Evolutionary conservation across 2,329 filamentous ascomycete genomes (phyloP).

Genomic region (Ophiostoma sp.): DNA sequence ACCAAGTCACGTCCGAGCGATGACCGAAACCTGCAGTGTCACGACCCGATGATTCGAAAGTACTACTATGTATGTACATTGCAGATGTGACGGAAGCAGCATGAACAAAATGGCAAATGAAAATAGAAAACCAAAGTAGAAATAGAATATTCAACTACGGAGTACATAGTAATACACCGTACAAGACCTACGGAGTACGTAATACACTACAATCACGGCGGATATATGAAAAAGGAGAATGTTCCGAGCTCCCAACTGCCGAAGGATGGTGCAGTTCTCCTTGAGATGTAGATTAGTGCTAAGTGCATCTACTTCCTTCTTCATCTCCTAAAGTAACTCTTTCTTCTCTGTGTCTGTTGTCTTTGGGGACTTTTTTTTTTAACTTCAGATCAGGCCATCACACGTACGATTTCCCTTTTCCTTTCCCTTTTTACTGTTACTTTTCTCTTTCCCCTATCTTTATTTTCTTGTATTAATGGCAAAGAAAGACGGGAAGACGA

Average conservation of each 20-base stretch:
- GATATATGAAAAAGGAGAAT: slow-evolving; percentile 7
- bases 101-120: too few species aligned
- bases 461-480: neutral
- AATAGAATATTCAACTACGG: neutral
- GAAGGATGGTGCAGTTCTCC: neutral
- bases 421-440: neutral
- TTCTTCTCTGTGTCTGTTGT: neutral
- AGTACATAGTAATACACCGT: too few species aligned
- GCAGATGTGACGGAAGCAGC: neutral
- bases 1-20: neutral
- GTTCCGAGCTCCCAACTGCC: neutral
- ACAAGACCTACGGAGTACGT: too few species aligned
- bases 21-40: neutral
- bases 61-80: too few species aligned
- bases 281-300: neutral
- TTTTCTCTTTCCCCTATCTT: neutral
- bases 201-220: neutral
- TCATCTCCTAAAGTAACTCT: neutral
- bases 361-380: neutral
- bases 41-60: neutral
- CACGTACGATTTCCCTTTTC: neutral
- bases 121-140: neutral
- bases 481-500: neutral
- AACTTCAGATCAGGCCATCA: neutral
- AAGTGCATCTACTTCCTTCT: neutral